A percentile compares a stretch with the other conserved stretches of the same genome.
phyloP scores from a whole-genome alignment of 2,329 filamentous ascomycete species.

The Thyridium curvatum region DNA sequence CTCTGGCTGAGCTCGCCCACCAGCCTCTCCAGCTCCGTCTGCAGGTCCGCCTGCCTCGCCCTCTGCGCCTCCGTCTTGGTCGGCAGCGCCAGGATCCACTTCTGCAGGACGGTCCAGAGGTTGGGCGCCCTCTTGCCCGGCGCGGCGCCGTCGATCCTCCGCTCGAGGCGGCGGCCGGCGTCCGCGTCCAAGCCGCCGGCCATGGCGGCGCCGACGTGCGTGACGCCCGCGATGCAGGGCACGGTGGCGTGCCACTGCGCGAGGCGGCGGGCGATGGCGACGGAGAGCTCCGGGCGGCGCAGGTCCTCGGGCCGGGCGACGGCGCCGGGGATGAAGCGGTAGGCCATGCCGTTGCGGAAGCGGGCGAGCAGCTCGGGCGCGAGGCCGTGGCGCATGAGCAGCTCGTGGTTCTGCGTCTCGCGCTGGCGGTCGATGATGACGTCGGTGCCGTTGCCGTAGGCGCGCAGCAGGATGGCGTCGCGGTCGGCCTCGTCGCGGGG shows the following conservation, averaged over 20 bases:
- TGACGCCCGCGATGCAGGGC: slow-evolving; percentile 43
- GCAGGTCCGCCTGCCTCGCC: slow-evolving; percentile 60
- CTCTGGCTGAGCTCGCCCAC: slow-evolving; percentile 68
- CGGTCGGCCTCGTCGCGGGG: slow-evolving; percentile 73
- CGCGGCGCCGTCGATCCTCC: slow-evolving; percentile 43
- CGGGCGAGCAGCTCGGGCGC: slow-evolving; percentile 83
- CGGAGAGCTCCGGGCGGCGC: slow-evolving; percentile 67
- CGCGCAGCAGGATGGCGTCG: slow-evolving; percentile 81
- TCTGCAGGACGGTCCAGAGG: slow-evolving; percentile 91
- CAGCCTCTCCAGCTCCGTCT: slow-evolving; percentile 67
- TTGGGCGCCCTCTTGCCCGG: slow-evolving; percentile 73
- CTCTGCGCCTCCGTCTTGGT: slow-evolving; percentile 63
- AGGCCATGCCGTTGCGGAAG: slow-evolving; percentile 94
- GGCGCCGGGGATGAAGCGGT: slow-evolving; percentile 78
- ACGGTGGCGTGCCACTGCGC: slow-evolving; percentile 87
- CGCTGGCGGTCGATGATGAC: slow-evolving; percentile 93
- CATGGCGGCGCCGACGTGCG: slow-evolving; percentile 27
- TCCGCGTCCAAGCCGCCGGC: slow-evolving; percentile 17
- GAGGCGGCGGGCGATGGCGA: slow-evolving; percentile 74
- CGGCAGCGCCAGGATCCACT: slow-evolving; percentile 87
- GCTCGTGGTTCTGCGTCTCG: slow-evolving; percentile 72
- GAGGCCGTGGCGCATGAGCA: slow-evolving; percentile 76
- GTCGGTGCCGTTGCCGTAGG: slow-evolving; percentile 91
- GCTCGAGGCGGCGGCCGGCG: slow-evolving; percentile 26
- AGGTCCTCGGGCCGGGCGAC: slow-evolving; percentile 79